Base-by-base conservation (phyloP, 441 rosid genomes). In the Biscutella laevigata region DNA sequence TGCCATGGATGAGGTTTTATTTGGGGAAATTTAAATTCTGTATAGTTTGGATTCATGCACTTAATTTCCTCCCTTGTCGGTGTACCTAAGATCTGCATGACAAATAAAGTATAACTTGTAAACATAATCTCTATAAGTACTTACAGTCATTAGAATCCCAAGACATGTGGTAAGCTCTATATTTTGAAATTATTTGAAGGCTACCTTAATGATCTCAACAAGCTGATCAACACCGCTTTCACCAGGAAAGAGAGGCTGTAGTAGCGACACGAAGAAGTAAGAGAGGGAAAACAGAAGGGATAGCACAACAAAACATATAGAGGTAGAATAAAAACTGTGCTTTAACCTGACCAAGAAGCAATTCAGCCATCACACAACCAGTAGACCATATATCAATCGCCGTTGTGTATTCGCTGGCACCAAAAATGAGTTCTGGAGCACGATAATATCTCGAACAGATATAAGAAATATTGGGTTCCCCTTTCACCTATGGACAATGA, bases 1-100 rank as follows among this genome's bases (percentile, higher is more conserved):
- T 94, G 97, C 99, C 99, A 94, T 55, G 99, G 97, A 75, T 94
- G 99, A 48, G 97, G 96, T 62, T 94, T 94, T 74, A 87, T 89
- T 72, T 94, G 99, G 22, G 99, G 96, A 49, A 94, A 94, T 71
- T 87, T 94, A 68, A 94, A 94, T 63, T 89, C 97, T 0, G 96
- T 94, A 61, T 94, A 89, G 76, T 89, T 89, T 16, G 99, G 97
- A 70, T 94, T 94, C 99, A 94, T 94, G 82, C 99, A 94, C 75
- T 94, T 94, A 61, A 94, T 94, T 84, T 94, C 99, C 74, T 94
- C 99, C 61, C 97, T 75, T 43, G 99, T 88, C 49, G 99, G 99
- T 49, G 97, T 94, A 59, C 99, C 99, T 80, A 94, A 68, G 54
- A 88, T 96, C 99, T 92, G 80, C 46, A 67, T 49, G 42, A 46